phyloP scores from a whole-genome alignment of 331 rosid species.

The Prunus yedoensis region DNA sequence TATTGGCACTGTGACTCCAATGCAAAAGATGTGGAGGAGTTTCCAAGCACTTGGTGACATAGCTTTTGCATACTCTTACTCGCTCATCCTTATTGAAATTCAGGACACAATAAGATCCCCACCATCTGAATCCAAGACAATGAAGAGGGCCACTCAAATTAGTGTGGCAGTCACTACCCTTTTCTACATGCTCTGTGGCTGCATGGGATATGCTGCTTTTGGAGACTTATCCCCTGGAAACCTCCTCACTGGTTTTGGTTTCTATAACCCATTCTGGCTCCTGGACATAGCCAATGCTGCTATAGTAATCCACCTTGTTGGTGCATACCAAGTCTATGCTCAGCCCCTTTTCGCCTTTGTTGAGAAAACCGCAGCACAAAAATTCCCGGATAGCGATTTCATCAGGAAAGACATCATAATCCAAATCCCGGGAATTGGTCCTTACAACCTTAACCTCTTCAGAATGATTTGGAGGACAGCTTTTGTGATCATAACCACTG shows the following conservation, averaged over 20 bases:
- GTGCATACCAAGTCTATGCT: conserved; percentile 75
- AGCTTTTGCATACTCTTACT: conserved; percentile 39
- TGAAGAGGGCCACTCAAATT: conserved; percentile 57
- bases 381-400: conserved; percentile 22
- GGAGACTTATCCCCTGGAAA: conserved; percentile 74
- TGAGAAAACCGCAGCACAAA: conserved; percentile 28
- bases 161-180: conserved; percentile 57
- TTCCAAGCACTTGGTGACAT: conserved; percentile 51
- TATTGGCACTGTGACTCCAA: conserved; percentile 21
- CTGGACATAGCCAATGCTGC: conserved; percentile 77
- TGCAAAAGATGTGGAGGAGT: conserved; percentile 36
- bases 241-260: conserved; percentile 69
- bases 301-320: conserved; percentile 73
- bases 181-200: conserved; percentile 81
- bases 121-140: conserved; percentile 66
- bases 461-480: conserved; percentile 63
- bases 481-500: conserved; percentile 48
- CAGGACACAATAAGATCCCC: conserved; percentile 71
- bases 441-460: conserved; percentile 57
- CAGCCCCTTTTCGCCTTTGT: conserved; percentile 64
- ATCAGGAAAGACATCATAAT: conserved; percentile 29
- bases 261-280: conserved; percentile 56
- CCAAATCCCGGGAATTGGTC: conserved; percentile 16
- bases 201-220: conserved; percentile 69
- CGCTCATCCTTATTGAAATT: conserved; percentile 38